Conservation (phyloP, 202 grass and related monocot species). For the Tripidium arundinaceum region DNA sequence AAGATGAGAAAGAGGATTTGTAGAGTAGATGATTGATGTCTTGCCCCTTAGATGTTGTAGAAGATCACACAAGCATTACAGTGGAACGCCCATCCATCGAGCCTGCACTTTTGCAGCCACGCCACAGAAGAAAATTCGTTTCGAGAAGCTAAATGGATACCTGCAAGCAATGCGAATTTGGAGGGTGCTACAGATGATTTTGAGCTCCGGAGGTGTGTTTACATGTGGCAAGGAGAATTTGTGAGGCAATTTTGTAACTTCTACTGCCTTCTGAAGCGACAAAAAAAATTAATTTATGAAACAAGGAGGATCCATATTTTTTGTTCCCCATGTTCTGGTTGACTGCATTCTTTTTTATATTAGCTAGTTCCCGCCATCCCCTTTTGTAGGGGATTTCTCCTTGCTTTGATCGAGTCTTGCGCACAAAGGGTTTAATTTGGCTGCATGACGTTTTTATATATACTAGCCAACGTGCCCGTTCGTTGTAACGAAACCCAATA, state of each 20-base stretch:
- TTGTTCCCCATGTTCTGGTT: not conserved
- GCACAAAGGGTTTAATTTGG: not conserved
- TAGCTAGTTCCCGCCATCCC: not conserved
- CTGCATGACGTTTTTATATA: not conserved
- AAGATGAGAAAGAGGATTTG: constrained; percentile 35
- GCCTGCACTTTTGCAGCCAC: not conserved
- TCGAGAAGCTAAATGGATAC: not conserved
- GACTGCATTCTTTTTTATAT: not conserved
- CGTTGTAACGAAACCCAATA: no score
- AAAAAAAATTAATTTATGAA: not conserved
- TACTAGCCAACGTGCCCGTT: no score
- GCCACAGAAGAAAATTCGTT: not conserved
- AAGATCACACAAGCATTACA: no score
- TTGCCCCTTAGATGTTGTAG: not conserved
- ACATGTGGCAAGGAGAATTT: not conserved
- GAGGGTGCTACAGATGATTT: not conserved
- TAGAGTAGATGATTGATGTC: constrained; percentile 11
- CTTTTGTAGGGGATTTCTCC: not conserved
- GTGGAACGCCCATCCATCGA: not conserved
- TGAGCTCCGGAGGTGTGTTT: not conserved
- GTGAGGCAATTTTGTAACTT: constrained; percentile 11
- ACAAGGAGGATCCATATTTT: not conserved
- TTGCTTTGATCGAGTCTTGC: not conserved
- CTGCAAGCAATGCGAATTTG: not conserved
- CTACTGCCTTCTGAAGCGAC: not conserved